Conservation (phyloP, 2,329 filamentous ascomycete genomes). For the Botrytis fabae region DNA sequence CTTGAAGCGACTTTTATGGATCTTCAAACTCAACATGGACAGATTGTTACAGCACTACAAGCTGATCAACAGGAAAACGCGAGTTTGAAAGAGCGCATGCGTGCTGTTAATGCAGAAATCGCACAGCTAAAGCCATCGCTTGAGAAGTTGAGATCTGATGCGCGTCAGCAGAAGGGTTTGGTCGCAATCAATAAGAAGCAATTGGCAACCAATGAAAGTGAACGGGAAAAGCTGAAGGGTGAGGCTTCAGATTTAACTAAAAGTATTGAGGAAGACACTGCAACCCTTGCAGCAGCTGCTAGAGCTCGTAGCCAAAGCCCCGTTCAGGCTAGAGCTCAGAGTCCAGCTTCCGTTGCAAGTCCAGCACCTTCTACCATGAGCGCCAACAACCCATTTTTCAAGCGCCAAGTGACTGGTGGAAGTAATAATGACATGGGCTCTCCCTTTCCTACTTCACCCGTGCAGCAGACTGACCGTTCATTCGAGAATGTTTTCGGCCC, state of each 20-base stretch:
- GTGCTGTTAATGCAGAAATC: slow-evolving; percentile 78
- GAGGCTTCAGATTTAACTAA: slow-evolving; percentile 72
- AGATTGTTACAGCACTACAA: slow-evolving; percentile 71
- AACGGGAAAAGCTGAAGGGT: slow-evolving; percentile 81
- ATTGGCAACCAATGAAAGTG: slow-evolving; percentile 81
- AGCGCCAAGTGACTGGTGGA: slow-evolving; percentile 52
- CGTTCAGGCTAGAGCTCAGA: slow-evolving; percentile 36
- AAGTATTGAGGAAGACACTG: slow-evolving; percentile 59
- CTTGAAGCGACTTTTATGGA: slow-evolving; percentile 81
- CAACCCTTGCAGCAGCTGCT: slow-evolving; percentile 52
- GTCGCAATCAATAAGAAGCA: slow-evolving; percentile 99
- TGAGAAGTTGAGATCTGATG: slow-evolving; percentile 89
- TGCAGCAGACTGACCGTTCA: slow-evolving; percentile 58
- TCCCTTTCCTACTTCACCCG: slow-evolving; percentile 44
- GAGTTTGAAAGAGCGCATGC: slow-evolving; percentile 82
- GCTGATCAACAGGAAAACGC: slow-evolving; percentile 88
- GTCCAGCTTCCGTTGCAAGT: slow-evolving; percentile 59
- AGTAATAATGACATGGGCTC: slow-evolving; percentile 55
- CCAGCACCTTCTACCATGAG: slow-evolving; percentile 68
- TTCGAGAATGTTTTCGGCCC: slow-evolving; percentile 89
- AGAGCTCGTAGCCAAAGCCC: slow-evolving; percentile 29
- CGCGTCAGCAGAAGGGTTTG: slow-evolving; percentile 91
- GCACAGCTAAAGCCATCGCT: slow-evolving; percentile 83
- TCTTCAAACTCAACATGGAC: slow-evolving; percentile 77
- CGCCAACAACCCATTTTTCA: slow-evolving; percentile 94